phyloP scores from a whole-genome alignment of 78 protist species.

The slime mould (Dictyostelium discoideum) region DNA sequence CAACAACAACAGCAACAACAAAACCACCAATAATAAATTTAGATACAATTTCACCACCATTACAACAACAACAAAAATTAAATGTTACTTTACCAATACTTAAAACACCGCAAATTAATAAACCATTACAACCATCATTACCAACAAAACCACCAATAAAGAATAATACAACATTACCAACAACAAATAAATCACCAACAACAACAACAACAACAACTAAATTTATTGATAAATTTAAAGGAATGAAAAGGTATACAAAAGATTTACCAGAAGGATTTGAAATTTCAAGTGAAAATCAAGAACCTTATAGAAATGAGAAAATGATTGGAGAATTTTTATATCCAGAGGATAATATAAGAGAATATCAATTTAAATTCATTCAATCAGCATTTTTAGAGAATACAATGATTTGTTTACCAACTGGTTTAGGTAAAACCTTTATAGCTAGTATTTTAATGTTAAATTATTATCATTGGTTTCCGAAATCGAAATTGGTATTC shows the following conservation, averaged over 20 bases:
- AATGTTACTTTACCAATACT: not conserved
- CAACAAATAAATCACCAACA: not conserved
- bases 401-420: conserved; percentile 95
- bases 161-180: not conserved
- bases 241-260: not conserved
- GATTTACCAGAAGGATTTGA: conserved; percentile 31
- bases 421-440: conserved; percentile 98
- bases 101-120: not conserved
- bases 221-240: not conserved
- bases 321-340: conserved; percentile 25
- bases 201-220: not conserved
- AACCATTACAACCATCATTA: not conserved
- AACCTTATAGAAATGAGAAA: not conserved
- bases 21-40: not conserved
- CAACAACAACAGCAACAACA: too few relatives aligned
- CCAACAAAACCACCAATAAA: not conserved
- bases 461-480: conserved; percentile 97
- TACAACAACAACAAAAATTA: not conserved
- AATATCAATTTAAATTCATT: conserved; percentile 86
- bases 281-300: not conserved
- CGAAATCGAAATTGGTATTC: conserved; percentile 92
- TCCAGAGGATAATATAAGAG: conserved; percentile 63
- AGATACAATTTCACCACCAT: not conserved
- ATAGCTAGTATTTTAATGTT: conserved; percentile 97
- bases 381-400: conserved; percentile 62